Evolutionary conservation across 495 filamentous ascomycete species (phyloP), one percentile per base, ranked within the genome.

Genomic region (Podospora appendiculata): DNA sequence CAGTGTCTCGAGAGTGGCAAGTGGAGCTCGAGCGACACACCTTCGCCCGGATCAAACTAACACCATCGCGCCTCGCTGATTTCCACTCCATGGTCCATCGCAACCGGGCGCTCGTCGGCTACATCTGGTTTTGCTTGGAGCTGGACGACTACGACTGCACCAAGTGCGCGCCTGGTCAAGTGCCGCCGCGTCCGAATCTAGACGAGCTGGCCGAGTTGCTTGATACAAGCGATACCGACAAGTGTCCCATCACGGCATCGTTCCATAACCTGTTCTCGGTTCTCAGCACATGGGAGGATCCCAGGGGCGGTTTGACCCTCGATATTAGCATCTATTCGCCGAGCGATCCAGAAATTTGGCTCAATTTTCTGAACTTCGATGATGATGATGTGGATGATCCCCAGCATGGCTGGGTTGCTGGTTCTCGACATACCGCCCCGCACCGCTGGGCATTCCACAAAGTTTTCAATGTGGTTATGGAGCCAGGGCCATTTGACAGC

Each of bases 1-100:
- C 67, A 55, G 67, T 70, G 41, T 73, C 64, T 50, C 59, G 63
- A 67, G 69, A 69, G 52, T 70, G 67, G 58, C 69, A 69, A 51
- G 52, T 55, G 48, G 58, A 58, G 12, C 43, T 73, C 52, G 70
- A 71, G 63, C 62, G 52, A 53, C 46, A 67, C 54, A 69, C 60
- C 55, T 71, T 70, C 63, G 58, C 59, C 59, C 61, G 64, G 53
- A 61, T 73, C 59, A 69, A 65, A 56, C 56, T 71, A 46, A 62
- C 56, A 50, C 40, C 48, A 35, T 41, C 48, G n/a, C 38, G 48
- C 38, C 48, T 50, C 40, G 17, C 18, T 34, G 48, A 50, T 42
- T 70, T 70, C 53, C 18, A 54, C 55, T 61, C 58, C 7, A 69
- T 69, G 46, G 51, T 63, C 54, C 55, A 62, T 58, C 68, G 70